A percentile compares a stretch with the other conserved stretches of the same genome.
phyloP scores from a whole-genome alignment of 1,139 yeast species.

The Pichia sp. region DNA sequence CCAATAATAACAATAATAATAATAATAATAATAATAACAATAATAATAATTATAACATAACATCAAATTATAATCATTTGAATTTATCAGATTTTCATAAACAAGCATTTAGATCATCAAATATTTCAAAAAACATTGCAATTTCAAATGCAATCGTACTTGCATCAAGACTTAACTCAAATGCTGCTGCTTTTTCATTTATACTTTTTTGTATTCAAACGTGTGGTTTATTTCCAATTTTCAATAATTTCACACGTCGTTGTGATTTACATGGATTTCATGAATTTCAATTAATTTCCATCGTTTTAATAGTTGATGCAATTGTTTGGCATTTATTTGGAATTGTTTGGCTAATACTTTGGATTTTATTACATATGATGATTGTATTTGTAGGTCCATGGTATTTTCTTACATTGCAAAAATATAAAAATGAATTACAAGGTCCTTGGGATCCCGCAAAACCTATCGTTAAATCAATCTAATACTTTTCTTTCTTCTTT shows the following conservation, averaged over 20 bases:
- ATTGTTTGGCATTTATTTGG: slow-evolving; percentile 38
- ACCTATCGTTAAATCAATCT: slow-evolving; percentile 40
- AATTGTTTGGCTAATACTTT: slow-evolving; percentile 34
- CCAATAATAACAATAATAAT: too few relatives aligned
- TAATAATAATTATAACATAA: not conserved
- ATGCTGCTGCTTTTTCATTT: slow-evolving; percentile 76
- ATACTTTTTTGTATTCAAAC: slow-evolving; percentile 65
- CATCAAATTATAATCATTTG: not conserved
- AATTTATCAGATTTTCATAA: slow-evolving; percentile 7
- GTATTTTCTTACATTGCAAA: slow-evolving; percentile 65
- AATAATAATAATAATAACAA: not conserved
- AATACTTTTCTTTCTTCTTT: too few relatives aligned
- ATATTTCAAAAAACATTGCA: slow-evolving; percentile 75
- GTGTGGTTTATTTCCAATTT: slow-evolving; percentile 66
- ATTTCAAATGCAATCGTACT: slow-evolving; percentile 83
- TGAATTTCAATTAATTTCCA: slow-evolving; percentile 31
- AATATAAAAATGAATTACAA: slow-evolving; percentile 78
- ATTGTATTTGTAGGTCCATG: slow-evolving; percentile 59
- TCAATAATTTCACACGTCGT: slow-evolving; percentile 52
- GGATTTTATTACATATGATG: slow-evolving; percentile 44
- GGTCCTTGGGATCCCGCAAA: slow-evolving; percentile 94
- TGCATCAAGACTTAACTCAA: slow-evolving; percentile 73
- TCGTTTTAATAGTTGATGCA: slow-evolving; percentile 26
- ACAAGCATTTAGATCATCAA: slow-evolving; percentile 35
- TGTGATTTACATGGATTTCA: slow-evolving; percentile 32